Base-by-base conservation (phyloP, 2,329 filamentous ascomycete species). In the Ascochyta rabiei region DNA sequence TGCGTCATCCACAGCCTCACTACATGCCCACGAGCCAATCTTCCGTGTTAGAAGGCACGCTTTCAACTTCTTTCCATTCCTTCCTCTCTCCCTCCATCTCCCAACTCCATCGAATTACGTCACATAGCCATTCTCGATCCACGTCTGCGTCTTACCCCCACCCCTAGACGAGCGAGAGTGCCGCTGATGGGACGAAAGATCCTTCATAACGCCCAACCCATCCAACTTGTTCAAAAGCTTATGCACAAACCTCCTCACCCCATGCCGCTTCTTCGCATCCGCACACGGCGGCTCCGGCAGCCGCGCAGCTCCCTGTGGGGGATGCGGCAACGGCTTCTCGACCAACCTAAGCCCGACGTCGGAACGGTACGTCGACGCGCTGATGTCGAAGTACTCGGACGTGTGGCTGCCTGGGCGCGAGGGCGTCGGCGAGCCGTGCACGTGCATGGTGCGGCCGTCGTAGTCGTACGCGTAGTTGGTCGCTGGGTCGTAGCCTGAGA, bases 401-500 rank as follows among this genome's bases (percentile, higher is more conserved):
- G 21, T 40, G 15, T 33, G 12, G 9, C 35, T 38, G 6, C 12
- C 10, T 2, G 18, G 10, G 2, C 35, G 34, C 12, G 45, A 37
- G 4, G 42, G n/a, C 21, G 38, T 26, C 2, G 21, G 15, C 9
- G 30, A 21, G 35, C 48, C 47, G 47, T 63, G 61, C 2, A 64
- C 26, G 39, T 67, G 64, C 16, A 64, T 34, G 0, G 56, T 45
- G 4, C 42, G 43, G 2, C 65, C 64, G 45, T 68, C 51, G 50
- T 66, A 67, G 33, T 56, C 57, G 39, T 63, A 66, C 2, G 28
- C 2, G 16, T 58, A 59, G 1, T 21, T n/a, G 12, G 56, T 60
- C 8, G 30, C 15, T 2, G 47, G 31, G 30, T 67, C 62, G 46
- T 53, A 50, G 21, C 63, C 65, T 21, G 50, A 18, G 33, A 59